Evolutionary conservation across 257 asterid species (phyloP), one percentile per base, ranked within the genome.

Genomic region (Anisodus acutangulus): DNA sequence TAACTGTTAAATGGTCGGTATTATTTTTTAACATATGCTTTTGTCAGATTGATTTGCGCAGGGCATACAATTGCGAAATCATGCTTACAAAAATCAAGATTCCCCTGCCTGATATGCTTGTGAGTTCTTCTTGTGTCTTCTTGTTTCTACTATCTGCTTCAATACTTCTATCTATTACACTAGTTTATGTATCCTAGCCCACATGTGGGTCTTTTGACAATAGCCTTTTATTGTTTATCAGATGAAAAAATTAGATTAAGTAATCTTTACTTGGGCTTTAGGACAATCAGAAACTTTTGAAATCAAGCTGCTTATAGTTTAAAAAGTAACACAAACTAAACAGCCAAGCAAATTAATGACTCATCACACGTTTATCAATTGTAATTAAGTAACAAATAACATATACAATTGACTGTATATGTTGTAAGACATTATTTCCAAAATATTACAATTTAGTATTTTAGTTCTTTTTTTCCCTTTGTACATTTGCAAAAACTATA

Each of bases 41-140:
- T 81, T 86, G 78, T 80, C 93, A 96, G 99, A 90, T 96, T 88
- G 99, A 96, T 87, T 83, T 93, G 88, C 98, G 99, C 4, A 90
- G 99, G 88, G 99, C 99, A 53, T 96, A 96, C 88, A 96, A 96
- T 86, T 96, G 99, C 87, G 99, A 96, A 87, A 96, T 96, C 83
- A 96, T 96, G 99, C 99, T 96, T 85, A 92, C 99, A 82, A 96
- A 96, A 90, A 89, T 96, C 83, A 96, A 94, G 88, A 96, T 96
- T 82, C 97, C 98, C 37, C 88, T 96, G 88, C 94, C 99, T 72
- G 98, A 93, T 85, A 94, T 96, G 98, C 85, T 91, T 88, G 99
- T 96, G 92, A 95, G 99, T 90, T 79, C 85, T 60, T 82, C 83
- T 59, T 83, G 85, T 81, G 81, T 81, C 80, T 76, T 76, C 47